These are phyloP conservation scores for Bjerkandera adusta DNA, from an alignment of 1,284 basidiomycete species.

Conservation along the genomic window DNA sequence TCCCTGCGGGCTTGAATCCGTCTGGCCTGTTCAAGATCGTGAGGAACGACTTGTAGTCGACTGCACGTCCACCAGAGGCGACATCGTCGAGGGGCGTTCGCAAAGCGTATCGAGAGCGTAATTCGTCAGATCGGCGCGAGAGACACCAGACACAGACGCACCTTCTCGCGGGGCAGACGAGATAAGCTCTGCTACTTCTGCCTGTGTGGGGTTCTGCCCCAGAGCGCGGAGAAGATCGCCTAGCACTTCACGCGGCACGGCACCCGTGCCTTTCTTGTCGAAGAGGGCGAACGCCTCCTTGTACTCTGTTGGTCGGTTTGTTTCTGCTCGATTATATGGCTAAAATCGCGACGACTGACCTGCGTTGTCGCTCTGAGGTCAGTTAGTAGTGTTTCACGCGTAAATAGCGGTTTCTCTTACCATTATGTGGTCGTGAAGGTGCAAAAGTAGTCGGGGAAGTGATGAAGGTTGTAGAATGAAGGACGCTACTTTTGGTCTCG, in stretches of 20 bases:
- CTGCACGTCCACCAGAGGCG: conserved; percentile 45
- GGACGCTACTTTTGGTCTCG: too few species aligned
- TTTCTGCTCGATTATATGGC: conserved; percentile 2
- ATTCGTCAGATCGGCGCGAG: conserved; percentile 7
- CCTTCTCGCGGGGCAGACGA: conserved; percentile 74
- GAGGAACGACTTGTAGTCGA: conserved; percentile 89
- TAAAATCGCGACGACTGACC: conserved; percentile 34
- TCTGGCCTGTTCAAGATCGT: conserved; percentile 93
- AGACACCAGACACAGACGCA: conserved; percentile 42
- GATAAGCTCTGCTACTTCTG: conserved; percentile 88
- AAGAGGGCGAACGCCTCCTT: conserved; percentile 97
- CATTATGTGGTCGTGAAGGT: too few species aligned
- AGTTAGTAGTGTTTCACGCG: too few species aligned
- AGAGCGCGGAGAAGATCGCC: conserved; percentile 95
- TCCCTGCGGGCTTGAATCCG: conserved; percentile 95
- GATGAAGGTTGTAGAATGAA: too few species aligned
- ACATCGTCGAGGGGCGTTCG: neutral
- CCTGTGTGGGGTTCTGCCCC: conserved; percentile 98
- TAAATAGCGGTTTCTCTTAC: too few species aligned
- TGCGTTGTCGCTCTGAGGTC: conserved; percentile 61
- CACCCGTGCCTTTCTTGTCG: conserved; percentile 93
- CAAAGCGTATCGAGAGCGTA: conserved; percentile 14
- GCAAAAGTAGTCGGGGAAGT: too few species aligned
- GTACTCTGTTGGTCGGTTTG: conserved; percentile 60
- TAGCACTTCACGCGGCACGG: conserved; percentile 84